A percentile compares a stretch with the other conserved stretches of the same genome.
Conservation (phyloP, 1,139 yeast genomes). For the Arxiozyma heterogenica region DNA sequence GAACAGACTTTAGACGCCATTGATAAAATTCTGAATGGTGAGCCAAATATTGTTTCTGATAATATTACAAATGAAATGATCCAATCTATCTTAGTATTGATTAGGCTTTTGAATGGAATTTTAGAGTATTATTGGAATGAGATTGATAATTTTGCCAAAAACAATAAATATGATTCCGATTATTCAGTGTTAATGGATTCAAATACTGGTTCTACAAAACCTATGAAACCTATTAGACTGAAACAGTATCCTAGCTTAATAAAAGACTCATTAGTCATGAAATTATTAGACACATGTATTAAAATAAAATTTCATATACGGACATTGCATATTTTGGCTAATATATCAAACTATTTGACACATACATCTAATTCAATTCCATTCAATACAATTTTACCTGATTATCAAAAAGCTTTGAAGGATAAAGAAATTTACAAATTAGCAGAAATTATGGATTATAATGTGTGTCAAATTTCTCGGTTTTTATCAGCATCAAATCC, state of each 20-base stretch:
- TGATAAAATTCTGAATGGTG: conserved; percentile 18
- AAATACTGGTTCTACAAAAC: background rate
- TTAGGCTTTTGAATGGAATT: conserved; percentile 24
- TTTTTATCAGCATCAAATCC: conserved; percentile 28
- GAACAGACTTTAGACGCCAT: conserved; percentile 17
- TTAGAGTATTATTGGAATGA: conserved; percentile 26
- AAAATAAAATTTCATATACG: conserved; percentile 21
- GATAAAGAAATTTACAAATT: background rate
- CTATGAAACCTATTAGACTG: conserved; percentile 1
- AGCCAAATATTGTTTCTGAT: conserved; percentile 11
- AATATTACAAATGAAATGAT: conserved; percentile 12
- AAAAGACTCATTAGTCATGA: conserved; percentile 15
- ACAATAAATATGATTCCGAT: background rate
- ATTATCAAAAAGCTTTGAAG: conserved; percentile 13
- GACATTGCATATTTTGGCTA: conserved; percentile 17
- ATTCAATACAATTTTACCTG: conserved; percentile 14
- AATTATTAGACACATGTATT: conserved; percentile 16
- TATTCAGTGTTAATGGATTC: conserved; percentile 1
- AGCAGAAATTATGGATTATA: conserved; percentile 16
- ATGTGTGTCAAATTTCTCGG: conserved; percentile 21
- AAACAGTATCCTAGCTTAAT: conserved; percentile 17
- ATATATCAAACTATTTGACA: conserved; percentile 11
- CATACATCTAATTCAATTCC: background rate
- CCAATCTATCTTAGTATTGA: conserved; percentile 22
- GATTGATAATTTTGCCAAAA: conserved; percentile 6